phyloP scores from a whole-genome alignment of 2,329 filamentous ascomycete genomes.

The Kalmusia sp. region DNA sequence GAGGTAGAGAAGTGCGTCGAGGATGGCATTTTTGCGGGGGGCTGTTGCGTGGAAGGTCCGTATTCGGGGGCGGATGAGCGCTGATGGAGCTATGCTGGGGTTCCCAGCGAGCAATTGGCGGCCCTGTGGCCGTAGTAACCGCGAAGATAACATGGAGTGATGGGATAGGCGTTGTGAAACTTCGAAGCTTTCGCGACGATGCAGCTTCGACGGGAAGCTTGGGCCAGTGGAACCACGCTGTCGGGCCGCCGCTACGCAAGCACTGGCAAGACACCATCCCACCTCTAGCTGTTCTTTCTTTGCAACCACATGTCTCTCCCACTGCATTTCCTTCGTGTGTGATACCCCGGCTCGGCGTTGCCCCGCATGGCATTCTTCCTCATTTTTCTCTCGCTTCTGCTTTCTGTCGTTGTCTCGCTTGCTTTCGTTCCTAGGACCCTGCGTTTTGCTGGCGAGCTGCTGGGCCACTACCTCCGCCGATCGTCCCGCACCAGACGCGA shows the following conservation, averaged over 20 bases:
- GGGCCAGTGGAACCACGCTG: constrained; percentile 22
- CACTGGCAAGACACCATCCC: constrained; percentile 30
- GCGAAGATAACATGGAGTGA: constrained; percentile 29
- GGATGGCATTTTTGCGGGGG: constrained; percentile 42
- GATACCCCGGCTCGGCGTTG: constrained; percentile 13
- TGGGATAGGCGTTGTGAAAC: too few relatives aligned
- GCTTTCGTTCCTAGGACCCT: constrained; percentile 36
- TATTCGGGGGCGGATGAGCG: constrained; percentile 8
- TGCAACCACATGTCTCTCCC: constrained; percentile 9
- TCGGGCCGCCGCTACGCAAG: constrained; percentile 18
- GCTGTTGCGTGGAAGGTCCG: constrained; percentile 61
- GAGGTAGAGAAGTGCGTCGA: constrained; percentile 52
- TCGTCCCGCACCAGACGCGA: constrained; percentile 41
- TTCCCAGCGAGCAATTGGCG: constrained; percentile 32
- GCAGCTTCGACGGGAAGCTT: constrained; percentile 8
- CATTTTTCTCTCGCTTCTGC: constrained; percentile 36
- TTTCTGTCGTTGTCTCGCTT: constrained; percentile 25
- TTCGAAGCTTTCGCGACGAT: neutral
- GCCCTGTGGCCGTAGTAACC: constrained; percentile 27
- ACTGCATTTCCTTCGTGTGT: constrained; percentile 7
- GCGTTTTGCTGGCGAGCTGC: constrained; percentile 31
- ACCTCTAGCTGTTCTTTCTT: constrained; percentile 24
- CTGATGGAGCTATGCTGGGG: constrained; percentile 4
- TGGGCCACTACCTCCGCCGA: constrained; percentile 40
- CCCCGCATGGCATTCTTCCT: constrained; percentile 34